Base-by-base conservation (phyloP, 768 basidiomycete genomes). In the Tulasnella sp. region DNA sequence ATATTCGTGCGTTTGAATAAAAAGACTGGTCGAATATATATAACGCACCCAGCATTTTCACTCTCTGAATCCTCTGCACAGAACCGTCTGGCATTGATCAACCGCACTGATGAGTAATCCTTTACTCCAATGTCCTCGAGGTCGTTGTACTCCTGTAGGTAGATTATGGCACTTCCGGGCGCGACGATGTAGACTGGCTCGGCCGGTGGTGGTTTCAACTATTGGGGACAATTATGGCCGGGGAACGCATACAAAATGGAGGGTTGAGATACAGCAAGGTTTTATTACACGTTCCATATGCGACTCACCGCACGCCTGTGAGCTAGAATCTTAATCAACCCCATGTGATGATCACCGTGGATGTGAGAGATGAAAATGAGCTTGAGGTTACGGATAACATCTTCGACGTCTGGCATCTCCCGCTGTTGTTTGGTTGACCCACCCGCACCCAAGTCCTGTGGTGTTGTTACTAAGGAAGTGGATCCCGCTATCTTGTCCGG, bases 261-360 rank as follows among this genome's bases (percentile, higher is more conserved):
- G 27, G 4, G n/a, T n/a, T n/a, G n/a, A n/a, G n/a, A n/a, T n/a
- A n/a, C n/a, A n/a, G n/a, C n/a, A n/a, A n/a, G n/a, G n/a, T n/a
- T n/a, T n/a, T n/a, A n/a, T n/a, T n/a, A n/a, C n/a, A n/a, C n/a
- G n/a, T n/a, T n/a, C n/a, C n/a, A n/a, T n/a, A n/a, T n/a, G n/a
- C n/a, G n/a, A 70, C 75, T 43, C 61, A 91, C 94, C 71, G 75
- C 73, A 54, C 76, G 78, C 56, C 95, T 78, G 73, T 84, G 80
- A 0, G 80, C 74, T 17, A 98, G 74, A 7, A 98, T 73, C 60
- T 82, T 81, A 0, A 83, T 77, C 32, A 94, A 69, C 7, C 95
- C 94, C 42, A 86, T 78, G 68, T 96, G 94, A 70, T 97, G 95
- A 67, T 97, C 95, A 0, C 79, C 94, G 67, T 96, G 95, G 65